These are phyloP conservation scores for Fusarium sambucinum DNA, from an alignment of 2,329 filamentous ascomycete species.

Conservation along the genomic window DNA sequence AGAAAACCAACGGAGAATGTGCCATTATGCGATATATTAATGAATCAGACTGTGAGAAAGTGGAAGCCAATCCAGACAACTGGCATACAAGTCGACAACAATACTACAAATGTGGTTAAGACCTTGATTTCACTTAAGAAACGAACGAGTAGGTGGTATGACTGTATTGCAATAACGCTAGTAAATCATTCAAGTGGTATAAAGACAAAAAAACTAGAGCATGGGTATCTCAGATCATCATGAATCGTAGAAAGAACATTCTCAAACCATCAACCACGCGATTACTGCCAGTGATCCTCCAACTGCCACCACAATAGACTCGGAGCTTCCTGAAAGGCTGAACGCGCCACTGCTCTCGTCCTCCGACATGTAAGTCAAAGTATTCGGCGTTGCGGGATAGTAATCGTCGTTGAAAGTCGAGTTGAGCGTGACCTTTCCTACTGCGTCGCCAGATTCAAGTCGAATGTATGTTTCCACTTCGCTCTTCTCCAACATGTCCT, in stretches of 20 bases:
- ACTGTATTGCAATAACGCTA: background rate
- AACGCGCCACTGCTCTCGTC: background rate
- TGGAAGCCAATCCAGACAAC: background rate
- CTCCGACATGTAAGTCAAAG: slow-evolving; percentile 48
- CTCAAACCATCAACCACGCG: slow-evolving; percentile 21
- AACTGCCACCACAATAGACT: background rate
- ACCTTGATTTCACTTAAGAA: background rate
- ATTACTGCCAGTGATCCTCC: slow-evolving; percentile 14
- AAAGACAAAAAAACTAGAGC: background rate
- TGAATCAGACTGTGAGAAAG: background rate
- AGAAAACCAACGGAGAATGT: background rate
- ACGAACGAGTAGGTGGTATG: background rate
- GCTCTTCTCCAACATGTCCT: slow-evolving; percentile 54
- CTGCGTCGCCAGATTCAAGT: slow-evolving; percentile 66
- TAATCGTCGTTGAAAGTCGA: slow-evolving; percentile 68
- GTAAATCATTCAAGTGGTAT: background rate
- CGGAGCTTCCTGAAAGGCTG: background rate
- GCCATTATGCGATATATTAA: background rate
- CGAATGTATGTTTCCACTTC: slow-evolving; percentile 71
- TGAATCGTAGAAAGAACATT: slow-evolving; percentile 9
- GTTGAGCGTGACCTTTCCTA: slow-evolving; percentile 68
- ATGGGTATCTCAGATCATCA: slow-evolving; percentile 30
- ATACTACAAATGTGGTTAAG: background rate
- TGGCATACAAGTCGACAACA: no score
- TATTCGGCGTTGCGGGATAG: slow-evolving; percentile 61